A percentile compares a stretch with the other conserved stretches of the same genome.
Conservation (phyloP, 306 rosid genomes). For the Vicia villosa region DNA sequence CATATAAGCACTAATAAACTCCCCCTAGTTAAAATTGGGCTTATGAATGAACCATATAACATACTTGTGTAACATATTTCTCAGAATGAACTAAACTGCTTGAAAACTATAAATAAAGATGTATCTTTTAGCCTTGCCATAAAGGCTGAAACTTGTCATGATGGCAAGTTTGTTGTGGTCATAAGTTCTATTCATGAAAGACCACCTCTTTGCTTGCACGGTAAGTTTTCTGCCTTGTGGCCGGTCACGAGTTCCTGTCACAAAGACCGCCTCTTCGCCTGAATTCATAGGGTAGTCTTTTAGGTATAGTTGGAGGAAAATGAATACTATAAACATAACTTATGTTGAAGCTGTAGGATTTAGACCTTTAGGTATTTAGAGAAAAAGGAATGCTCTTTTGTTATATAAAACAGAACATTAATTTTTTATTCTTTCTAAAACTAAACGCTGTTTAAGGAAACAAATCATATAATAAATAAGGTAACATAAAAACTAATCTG, state of each 20-base stretch:
- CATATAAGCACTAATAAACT: too few relatives aligned
- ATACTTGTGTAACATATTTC: too few relatives aligned
- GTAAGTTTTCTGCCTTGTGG: neutral
- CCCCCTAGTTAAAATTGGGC: neutral
- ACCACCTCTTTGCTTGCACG: too few relatives aligned
- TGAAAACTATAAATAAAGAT: neutral
- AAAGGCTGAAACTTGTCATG: constrained; percentile 8
- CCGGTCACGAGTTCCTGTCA: neutral
- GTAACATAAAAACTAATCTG: neutral
- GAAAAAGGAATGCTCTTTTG: too few relatives aligned
- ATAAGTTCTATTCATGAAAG: neutral
- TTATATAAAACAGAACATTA: neutral
- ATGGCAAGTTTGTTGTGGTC: neutral
- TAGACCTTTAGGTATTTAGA: too few relatives aligned
- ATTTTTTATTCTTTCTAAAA: constrained; percentile 1
- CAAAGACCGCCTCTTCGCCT: neutral
- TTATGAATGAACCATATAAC: neutral
- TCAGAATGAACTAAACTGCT: neutral
- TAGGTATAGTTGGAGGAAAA: constrained; percentile 5
- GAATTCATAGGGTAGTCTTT: neutral
- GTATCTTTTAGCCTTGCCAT: neutral
- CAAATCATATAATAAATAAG: neutral
- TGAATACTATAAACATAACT: neutral
- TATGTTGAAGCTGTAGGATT: too few relatives aligned
- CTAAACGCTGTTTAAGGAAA: constrained; percentile 2